Base-by-base conservation (phyloP, 2,329 filamentous ascomycete genomes). In the Paraphoma sp. region DNA sequence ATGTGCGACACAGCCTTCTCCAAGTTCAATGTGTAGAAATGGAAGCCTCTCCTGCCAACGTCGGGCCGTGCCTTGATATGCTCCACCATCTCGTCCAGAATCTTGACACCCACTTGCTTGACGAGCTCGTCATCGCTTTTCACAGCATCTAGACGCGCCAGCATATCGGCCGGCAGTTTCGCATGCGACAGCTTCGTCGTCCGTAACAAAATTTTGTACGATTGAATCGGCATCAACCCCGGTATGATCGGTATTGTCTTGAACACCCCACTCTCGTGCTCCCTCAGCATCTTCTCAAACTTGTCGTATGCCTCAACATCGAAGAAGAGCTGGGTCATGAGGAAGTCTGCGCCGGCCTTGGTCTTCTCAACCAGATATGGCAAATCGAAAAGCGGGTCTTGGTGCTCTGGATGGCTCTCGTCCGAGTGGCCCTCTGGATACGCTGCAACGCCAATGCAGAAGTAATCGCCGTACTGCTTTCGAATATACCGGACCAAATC, bases 301-400 rank as follows among this genome's bases (percentile, higher is more conserved):
- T 82, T 82, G 53, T 88, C 85, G 73, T 96, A 99, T 16, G 91
- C 91, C 3, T 90, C 83, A 23, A 93, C 85, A 72, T 98, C 93
- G 76, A 97, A 99, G 78, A 97, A 98, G 8, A 99, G 84, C 77
- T 99, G 95, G 0, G 95, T 98, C 92, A 99, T 97, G 78, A 99
- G 90, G 73, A 99, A 99, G 78, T 98, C 93, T 48, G 93, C 95
- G 1, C 95, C 95, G 3, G 95, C 95, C 67, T 89, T 83, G 0
- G 89, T 90, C 83, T 99, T 99, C 65, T 97, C 93, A 10, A 96
- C 86, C 51, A 99, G 82, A 70, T 90, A 96, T 0, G 93, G 91
- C 56, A 99, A 79, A 78, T 99, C 95, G 51, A 81, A 79, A 52
- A 76, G 74, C 0, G 85, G 82, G 64, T 84, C 83, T 71, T 89